A percentile compares a stretch with the other conserved stretches of the same genome.
phyloP scores from a whole-genome alignment of 2,329 filamentous ascomycete species.

The Trichoderma citrinoviride region DNA sequence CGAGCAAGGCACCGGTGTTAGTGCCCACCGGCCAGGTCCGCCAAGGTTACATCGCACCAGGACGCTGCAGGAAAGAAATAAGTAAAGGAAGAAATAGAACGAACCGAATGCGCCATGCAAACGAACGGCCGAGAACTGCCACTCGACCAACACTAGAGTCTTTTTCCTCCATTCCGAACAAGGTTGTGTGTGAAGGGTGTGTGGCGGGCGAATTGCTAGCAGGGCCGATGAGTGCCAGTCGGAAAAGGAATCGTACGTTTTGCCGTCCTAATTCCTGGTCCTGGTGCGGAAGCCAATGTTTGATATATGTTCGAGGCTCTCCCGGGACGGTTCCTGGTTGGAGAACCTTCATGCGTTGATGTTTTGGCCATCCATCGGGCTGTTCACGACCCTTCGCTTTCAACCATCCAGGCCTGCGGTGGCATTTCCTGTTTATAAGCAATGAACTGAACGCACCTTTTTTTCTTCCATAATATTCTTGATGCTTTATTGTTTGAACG shows the following conservation, averaged over 20 bases:
- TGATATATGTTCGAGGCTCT: conserved; percentile 16
- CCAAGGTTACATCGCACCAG: conserved; percentile 12
- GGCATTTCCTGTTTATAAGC: neutral
- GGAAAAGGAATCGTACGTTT: conserved; percentile 7
- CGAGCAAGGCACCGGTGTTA: neutral
- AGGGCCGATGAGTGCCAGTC: neutral
- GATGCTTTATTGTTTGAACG: neutral
- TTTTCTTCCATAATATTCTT: neutral
- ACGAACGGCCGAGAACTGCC: conserved; percentile 7
- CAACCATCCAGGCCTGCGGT: neutral
- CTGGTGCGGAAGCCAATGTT: conserved; percentile 12
- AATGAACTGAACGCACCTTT: neutral
- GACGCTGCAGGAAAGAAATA: neutral
- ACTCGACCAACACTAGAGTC: neutral
- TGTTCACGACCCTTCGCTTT: conserved; percentile 2
- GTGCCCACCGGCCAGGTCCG: neutral
- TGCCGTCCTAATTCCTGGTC: neutral
- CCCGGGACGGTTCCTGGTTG: neutral
- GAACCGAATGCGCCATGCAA: conserved; percentile 7
- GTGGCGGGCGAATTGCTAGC: neutral
- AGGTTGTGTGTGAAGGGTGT: neutral
- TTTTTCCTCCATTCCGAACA: neutral
- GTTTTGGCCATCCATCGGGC: conserved; percentile 4
- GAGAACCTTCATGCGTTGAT: conserved; percentile 7
- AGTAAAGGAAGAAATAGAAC: neutral